Percentiles rank a stretch among this genome's conserved stretches.
Conservation (phyloP, 176 grass and related monocot species). For the Musa beccarii region DNA sequence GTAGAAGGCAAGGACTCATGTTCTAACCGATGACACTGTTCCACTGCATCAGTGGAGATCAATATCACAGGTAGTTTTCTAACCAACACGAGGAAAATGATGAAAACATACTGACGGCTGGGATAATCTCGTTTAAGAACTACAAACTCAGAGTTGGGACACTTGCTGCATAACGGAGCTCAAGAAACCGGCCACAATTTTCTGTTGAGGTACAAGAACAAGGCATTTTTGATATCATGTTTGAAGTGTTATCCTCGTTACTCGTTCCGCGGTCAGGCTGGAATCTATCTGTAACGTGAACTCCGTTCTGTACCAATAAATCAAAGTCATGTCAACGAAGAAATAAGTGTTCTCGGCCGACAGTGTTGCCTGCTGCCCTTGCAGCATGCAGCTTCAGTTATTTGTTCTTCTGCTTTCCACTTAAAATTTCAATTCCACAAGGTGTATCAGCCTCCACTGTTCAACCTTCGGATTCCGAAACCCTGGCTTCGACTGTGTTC, state of each 20-base stretch:
- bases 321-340: no score
- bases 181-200: background rate
- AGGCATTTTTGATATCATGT: background rate
- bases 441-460: no score
- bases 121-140: background rate
- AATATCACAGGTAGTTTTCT: background rate
- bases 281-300: background rate
- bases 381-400: no score
- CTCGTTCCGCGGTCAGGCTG: background rate
- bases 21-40: background rate
- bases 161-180: background rate
- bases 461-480: no score
- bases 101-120: background rate
- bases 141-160: background rate
- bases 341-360: no score
- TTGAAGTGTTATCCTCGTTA: background rate
- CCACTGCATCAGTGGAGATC: background rate
- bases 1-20: background rate
- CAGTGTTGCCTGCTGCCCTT: no score
- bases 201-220: constrained; percentile 3
- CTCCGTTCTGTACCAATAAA: no score
- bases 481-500: no score
- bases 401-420: no score
- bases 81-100: background rate
- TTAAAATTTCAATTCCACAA: no score